A percentile compares a stretch with the other conserved stretches of the same genome.
Conservation (phyloP, 139 green algal species). For the Zygnema circumcarinatum region DNA sequence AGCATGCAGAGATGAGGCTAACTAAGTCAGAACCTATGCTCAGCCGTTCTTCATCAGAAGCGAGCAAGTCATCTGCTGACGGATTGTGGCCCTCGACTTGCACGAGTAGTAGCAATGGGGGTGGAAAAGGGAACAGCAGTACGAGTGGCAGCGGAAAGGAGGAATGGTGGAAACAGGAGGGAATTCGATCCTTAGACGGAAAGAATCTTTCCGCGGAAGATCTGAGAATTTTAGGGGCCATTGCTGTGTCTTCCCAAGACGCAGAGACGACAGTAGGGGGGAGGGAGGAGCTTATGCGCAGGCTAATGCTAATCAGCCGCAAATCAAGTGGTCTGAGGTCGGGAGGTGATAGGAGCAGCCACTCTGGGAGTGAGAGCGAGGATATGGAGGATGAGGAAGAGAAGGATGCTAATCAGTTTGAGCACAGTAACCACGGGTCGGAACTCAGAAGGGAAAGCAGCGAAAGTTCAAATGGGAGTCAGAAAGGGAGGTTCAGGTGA, state of each 20-base stretch:
- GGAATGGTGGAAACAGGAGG: not conserved
- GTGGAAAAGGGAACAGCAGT: no score
- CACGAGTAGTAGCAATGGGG: not conserved
- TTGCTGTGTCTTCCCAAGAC: not conserved
- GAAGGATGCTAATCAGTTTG: not conserved
- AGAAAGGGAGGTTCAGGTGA: not conserved
- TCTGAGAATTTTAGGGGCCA: not conserved
- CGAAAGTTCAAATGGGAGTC: not conserved
- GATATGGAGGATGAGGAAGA: slow-evolving; percentile 4
- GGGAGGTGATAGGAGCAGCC: not conserved
- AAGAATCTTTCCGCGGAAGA: not conserved
- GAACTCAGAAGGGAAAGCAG: not conserved
- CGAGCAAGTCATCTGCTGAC: not conserved
- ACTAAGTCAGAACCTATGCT: not conserved
- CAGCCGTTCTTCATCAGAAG: not conserved
- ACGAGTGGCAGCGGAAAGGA: not conserved
- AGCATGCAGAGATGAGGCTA: not conserved
- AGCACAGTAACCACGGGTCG: not conserved
- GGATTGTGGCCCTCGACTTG: not conserved
- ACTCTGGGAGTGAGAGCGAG: slow-evolving; percentile 6
- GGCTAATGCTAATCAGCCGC: not conserved
- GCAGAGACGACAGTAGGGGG: not conserved
- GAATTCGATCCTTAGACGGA: not conserved
- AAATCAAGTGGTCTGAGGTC: not conserved
- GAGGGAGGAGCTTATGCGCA: not conserved